Evolutionary conservation across 805 yeast genomes (phyloP), one percentile per base, ranked within the genome.

Genomic region (Pichia insulana): DNA sequence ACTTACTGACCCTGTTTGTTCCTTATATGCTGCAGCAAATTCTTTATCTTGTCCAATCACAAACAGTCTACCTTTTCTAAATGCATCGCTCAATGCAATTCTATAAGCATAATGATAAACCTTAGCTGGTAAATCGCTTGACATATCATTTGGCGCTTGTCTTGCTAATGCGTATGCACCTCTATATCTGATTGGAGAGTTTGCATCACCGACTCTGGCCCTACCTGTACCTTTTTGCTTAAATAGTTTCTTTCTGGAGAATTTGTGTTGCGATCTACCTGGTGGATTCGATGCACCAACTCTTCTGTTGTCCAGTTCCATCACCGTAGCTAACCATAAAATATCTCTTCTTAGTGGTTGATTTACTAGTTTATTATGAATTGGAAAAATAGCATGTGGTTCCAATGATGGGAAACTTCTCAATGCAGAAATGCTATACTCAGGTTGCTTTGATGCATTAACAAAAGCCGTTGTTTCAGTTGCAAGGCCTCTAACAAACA

Each of bases 141-240:
- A 73, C 73, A 81, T 79, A 61, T 90, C 95, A 56, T 83, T 87
- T 38, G 96, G 95, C 3, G 96, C 96, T 42, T 74, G 76, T 59
- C 92, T 80, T 13, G 92, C 96, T 55, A 82, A 76, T 0, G 97
- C 97, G 53, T 81, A 72, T 41, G 90, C 88, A 61, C 96, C 96
- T 56, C 83, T 86, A 56, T 77, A 79, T 67, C 96, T 80, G 36
- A 80, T 83, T 39, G 98, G 98, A 19, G 96, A 86, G 56, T 89
- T 90, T 45, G 84, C 88, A 64, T 89, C 97, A 68, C 99, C 99
- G 42, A 78, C 82, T 71, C 99, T 80, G 41, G 99, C 99, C 48
- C 75, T 73, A 65, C 99, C 99, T 13, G 86, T 68, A 46, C 97
- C 97, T 65, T 92, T 92, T 65, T 92, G 98, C 26, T 87, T 85